These are phyloP conservation scores for Coprinopsis sp. DNA, from an alignment of 768 basidiomycete species.

Conservation along the genomic window DNA sequence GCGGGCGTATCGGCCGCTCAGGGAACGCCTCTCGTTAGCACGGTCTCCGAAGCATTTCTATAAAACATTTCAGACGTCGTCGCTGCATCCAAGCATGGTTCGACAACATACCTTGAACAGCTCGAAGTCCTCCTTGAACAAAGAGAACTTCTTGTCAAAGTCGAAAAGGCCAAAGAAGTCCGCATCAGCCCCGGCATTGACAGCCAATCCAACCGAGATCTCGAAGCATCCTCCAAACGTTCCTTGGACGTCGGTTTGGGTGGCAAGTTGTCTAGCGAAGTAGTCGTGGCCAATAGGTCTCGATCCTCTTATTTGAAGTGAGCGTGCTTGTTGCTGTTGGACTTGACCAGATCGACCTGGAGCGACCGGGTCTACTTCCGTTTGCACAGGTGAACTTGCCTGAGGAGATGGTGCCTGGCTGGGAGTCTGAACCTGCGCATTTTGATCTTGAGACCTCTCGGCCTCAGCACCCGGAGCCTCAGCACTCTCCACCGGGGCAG, in stretches of 20 bases:
- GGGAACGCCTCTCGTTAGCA: not conserved
- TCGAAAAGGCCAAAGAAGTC: constrained; percentile 39
- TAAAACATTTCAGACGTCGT: not conserved
- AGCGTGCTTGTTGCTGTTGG: not conserved
- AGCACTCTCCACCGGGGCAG: no score
- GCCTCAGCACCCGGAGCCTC: no score
- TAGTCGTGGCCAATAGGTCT: constrained; percentile 1
- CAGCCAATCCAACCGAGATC: constrained; percentile 28
- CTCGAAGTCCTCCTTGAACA: constrained; percentile 34
- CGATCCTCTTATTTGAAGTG: not conserved
- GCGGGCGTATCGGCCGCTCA: not conserved
- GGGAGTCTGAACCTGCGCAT: no score
- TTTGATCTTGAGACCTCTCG: no score
- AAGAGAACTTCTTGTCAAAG: constrained; percentile 21
- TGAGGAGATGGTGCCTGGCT: no score
- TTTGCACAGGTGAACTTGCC: no score
- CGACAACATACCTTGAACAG: constrained; percentile 31
- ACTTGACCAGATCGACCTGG: no score
- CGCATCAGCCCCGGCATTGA: constrained; percentile 36
- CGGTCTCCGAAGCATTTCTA: constrained; percentile 16
- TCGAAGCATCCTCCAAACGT: constrained; percentile 30
- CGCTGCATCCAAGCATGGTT: no score
- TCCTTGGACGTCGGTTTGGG: not conserved
- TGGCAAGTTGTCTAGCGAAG: not conserved
- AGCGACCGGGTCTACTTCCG: no score